Evolutionary conservation across 495 filamentous ascomycete genomes (phyloP).

Genomic region (Penicillium taxi): DNA sequence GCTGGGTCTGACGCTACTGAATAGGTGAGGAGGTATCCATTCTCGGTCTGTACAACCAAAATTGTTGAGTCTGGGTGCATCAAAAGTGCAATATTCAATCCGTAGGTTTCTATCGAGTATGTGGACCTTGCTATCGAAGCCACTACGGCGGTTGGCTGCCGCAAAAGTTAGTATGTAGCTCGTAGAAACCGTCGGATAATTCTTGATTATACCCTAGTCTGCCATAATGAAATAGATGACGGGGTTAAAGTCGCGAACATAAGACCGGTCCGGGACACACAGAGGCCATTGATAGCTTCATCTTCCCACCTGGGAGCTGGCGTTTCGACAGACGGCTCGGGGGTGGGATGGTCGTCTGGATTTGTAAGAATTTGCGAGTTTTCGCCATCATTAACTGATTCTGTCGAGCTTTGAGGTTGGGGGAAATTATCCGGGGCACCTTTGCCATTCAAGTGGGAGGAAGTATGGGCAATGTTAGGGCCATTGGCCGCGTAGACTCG

Average conservation of each 20-base stretch:
- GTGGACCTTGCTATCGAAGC: slow-evolving; percentile 75
- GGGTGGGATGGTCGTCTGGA: slow-evolving; percentile 8
- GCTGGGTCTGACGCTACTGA: slow-evolving; percentile 78
- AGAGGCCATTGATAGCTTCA: slow-evolving; percentile 63
- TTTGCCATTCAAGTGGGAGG: slow-evolving; percentile 32
- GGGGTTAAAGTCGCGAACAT: slow-evolving; percentile 84
- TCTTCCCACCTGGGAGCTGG: slow-evolving; percentile 36
- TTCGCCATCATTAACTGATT: slow-evolving; percentile 2
- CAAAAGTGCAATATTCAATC: slow-evolving; percentile 71
- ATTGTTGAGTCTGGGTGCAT: slow-evolving; percentile 89
- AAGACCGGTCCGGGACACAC: slow-evolving; percentile 71
- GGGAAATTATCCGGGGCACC: not conserved
- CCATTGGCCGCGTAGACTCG: slow-evolving; percentile 75
- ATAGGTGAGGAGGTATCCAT: slow-evolving; percentile 91
- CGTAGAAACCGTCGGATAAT: slow-evolving; percentile 1
- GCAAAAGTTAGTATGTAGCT: slow-evolving; percentile 23
- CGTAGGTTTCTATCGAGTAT: slow-evolving; percentile 73
- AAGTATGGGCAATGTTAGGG: slow-evolving; percentile 32
- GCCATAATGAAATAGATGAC: slow-evolving; percentile 82
- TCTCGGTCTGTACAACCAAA: slow-evolving; percentile 79
- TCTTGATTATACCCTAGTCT: slow-evolving; percentile 65
- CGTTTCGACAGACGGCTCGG: slow-evolving; percentile 8
- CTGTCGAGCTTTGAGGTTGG: slow-evolving; percentile 3
- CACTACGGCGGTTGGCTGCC: slow-evolving; percentile 79
- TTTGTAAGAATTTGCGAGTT: slow-evolving; percentile 7